Evolutionary conservation across 2,329 filamentous ascomycete genomes (phyloP).

Genomic region (Zelopaecilomyces penicillatus): DNA sequence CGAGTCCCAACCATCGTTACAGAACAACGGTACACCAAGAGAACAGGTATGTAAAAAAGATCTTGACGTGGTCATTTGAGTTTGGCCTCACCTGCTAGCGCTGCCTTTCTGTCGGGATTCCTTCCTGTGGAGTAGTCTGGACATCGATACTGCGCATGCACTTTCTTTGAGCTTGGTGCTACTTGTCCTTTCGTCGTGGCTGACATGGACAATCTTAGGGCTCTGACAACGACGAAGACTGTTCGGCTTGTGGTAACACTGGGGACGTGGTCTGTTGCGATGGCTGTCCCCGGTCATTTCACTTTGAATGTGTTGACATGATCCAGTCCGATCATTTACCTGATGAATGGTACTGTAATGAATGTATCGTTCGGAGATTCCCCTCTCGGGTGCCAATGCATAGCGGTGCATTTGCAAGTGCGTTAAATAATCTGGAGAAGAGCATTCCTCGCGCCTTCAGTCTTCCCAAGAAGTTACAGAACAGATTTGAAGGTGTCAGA

Average conservation of each 20-base stretch:
- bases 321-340: constrained; percentile 59
- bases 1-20: constrained; percentile 52
- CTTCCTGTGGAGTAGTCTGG: too few species aligned
- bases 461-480: constrained; percentile 62
- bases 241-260: constrained; percentile 73
- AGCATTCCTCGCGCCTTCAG: constrained; percentile 65
- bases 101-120: background rate
- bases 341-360: constrained; percentile 79
- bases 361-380: constrained; percentile 48
- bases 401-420: constrained; percentile 50
- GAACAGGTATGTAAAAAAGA: constrained; percentile 42
- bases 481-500: constrained; percentile 71
- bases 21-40: constrained; percentile 42
- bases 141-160: background rate
- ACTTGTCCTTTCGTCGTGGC: too few species aligned
- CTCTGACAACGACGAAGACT: constrained; percentile 79
- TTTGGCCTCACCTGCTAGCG: background rate
- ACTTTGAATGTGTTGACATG: constrained; percentile 81
- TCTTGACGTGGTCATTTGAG: background rate
- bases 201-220: constrained; percentile 14
- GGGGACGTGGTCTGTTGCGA: constrained; percentile 91
- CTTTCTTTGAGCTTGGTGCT: constrained; percentile 1
- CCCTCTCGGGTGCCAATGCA: constrained; percentile 37
- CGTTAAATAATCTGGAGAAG: constrained; percentile 58
- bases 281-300: constrained; percentile 81